Evolutionary conservation across 331 rosid species (phyloP).

Genomic region (Pyracantha coccinea): DNA sequence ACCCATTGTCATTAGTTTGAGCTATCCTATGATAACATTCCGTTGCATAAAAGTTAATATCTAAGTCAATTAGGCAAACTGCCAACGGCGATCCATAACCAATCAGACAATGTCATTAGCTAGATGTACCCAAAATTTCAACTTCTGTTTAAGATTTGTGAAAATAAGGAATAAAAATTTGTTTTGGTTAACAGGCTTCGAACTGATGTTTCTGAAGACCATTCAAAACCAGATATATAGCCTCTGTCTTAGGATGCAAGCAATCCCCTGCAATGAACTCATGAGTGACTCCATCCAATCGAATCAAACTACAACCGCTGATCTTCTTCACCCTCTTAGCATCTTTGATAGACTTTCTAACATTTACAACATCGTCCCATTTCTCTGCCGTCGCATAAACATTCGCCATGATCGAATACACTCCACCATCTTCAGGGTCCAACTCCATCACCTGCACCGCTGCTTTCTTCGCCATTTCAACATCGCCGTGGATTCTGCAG

Average conservation of each 20-base stretch:
- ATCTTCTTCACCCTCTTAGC: slow-evolving; percentile 47
- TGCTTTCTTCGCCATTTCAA: slow-evolving; percentile 62
- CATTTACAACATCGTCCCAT: slow-evolving; percentile 62
- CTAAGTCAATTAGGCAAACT: neutral
- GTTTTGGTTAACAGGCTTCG: slow-evolving; percentile 2
- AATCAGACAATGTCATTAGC: neutral
- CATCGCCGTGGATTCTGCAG: slow-evolving; percentile 70
- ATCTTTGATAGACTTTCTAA: slow-evolving; percentile 39
- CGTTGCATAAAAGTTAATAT: too few species aligned
- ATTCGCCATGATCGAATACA: slow-evolving; percentile 68
- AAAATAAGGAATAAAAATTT: neutral
- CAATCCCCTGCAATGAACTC: slow-evolving; percentile 24
- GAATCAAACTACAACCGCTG: slow-evolving; percentile 45
- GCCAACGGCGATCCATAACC: rapidly evolving
- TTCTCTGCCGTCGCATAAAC: slow-evolving; percentile 56
- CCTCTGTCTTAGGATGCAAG: slow-evolving; percentile 10
- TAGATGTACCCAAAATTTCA: neutral
- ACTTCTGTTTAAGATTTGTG: neutral
- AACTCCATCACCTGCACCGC: slow-evolving; percentile 60
- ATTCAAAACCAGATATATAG: slow-evolving; percentile 5
- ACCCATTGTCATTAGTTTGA: neutral
- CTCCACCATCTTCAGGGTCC: slow-evolving; percentile 78
- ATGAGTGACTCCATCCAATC: slow-evolving; percentile 18
- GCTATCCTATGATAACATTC: neutral
- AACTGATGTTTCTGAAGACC: slow-evolving; percentile 20